These are phyloP conservation scores for Talaromyces albobiverticillius DNA, from an alignment of 2,329 filamentous ascomycete species.

Conservation along the genomic window DNA sequence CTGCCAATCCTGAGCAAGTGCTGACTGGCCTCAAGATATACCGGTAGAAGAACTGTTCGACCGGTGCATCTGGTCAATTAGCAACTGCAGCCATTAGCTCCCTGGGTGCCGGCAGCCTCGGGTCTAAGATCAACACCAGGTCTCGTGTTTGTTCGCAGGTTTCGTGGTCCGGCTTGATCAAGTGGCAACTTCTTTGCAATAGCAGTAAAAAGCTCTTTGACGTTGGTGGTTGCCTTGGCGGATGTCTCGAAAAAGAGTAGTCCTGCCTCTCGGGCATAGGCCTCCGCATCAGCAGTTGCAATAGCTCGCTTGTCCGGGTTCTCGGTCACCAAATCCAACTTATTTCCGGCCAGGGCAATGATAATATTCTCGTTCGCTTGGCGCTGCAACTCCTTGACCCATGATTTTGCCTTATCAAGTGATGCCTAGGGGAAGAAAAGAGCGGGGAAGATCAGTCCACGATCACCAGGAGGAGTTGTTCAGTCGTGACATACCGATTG, in stretches of 20 bases:
- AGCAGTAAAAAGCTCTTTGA: conserved; percentile 90
- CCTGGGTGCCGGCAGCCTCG: conserved; percentile 59
- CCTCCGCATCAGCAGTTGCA: conserved; percentile 81
- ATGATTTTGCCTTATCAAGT: conserved; percentile 97
- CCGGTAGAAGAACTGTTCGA: not conserved
- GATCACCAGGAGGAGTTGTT: not conserved
- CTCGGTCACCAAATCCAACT: conserved; percentile 91
- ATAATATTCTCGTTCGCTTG: conserved; percentile 99
- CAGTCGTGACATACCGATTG: conserved; percentile 71
- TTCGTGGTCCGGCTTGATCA: conserved; percentile 91
- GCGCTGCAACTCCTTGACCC: conserved; percentile 98
- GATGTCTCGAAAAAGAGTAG: conserved; percentile 98
- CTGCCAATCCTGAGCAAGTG: conserved; percentile 1
- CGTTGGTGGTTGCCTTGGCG: conserved; percentile 95
- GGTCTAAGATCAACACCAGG: conserved; percentile 66
- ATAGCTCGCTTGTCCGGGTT: conserved; percentile 96
- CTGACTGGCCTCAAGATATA: not conserved
- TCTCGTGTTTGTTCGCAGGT: conserved; percentile 65
- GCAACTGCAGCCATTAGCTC: conserved; percentile 62
- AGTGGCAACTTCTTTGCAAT: conserved; percentile 97
- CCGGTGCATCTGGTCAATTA: conserved; percentile 34
- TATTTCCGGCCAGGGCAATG: conserved; percentile 96
- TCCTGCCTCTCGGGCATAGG: conserved; percentile 89
- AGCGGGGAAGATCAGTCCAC: conserved; percentile 17
- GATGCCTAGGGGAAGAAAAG: conserved; percentile 63